Base-by-base conservation (phyloP, 345 rosid species). In the Pugionium dolabratum region DNA sequence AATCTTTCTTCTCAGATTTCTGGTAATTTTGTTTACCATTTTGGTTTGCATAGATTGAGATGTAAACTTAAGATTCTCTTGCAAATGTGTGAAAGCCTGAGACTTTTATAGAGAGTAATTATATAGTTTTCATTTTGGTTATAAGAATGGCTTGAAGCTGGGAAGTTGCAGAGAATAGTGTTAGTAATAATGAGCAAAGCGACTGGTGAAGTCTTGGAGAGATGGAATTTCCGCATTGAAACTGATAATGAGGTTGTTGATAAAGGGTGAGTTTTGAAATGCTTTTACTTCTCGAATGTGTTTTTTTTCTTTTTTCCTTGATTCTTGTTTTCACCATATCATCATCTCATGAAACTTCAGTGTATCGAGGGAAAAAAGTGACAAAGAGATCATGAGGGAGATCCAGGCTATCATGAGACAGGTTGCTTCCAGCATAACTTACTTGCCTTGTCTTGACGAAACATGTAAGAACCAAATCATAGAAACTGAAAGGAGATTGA, bases 361-460 rank as follows among this genome's bases (percentile, higher is more conserved):
- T 60, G 88, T 83, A 4, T 81, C 97, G 9, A 90, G 88, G 75
- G 99, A 94, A 76, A 90, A 90, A 81, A 88, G 95, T 77, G 99
- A 94, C 71, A 90, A 81, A 59, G 99, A 94, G 76, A 90, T 90
- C 42, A 94, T 88, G 97, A 82, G 97, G 69, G 99, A 88, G 84
- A 93, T 90, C 49, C 97, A 88, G 76, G 95, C 96, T 65, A 87
- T 88, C 27, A 90, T 87, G 96, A 83, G 99, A 45, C 99, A 88
- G 75, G 86, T 90, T 65, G 97, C 97, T 54, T 90, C 96, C 0
- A 90, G 99, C 61, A 85, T 90, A 40, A 90, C 99, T 62, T 94
- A 94, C 81, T 74, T 94, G 80, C 97, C 99, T 46, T 94, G 99
- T 76, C 93, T 88, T 45, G 99, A 94, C 55, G 95, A 86, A 74